Evolutionary conservation across 805 yeast species (phyloP).

Genomic region (Cyberlindnera maritima): DNA sequence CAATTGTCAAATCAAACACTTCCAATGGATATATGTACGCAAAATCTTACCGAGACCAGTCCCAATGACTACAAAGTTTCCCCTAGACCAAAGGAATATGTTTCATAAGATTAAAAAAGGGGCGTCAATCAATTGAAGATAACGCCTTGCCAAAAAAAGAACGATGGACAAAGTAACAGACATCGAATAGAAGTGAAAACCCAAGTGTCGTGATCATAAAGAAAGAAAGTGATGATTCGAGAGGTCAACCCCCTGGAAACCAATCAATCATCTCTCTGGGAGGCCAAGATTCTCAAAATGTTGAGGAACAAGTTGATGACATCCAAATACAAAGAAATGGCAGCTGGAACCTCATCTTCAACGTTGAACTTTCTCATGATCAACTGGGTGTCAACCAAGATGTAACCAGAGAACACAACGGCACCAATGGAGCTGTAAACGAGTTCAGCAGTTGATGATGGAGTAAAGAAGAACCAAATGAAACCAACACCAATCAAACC

Average conservation of each 20-base stretch:
- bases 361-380: conserved; percentile 72
- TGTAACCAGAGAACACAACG: conserved; percentile 63
- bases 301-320: conserved; percentile 76
- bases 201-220: not conserved
- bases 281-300: conserved; percentile 62
- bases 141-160: not conserved
- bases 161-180: not conserved
- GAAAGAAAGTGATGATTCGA: not conserved
- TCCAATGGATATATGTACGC: too few species aligned
- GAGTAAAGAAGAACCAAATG: conserved; percentile 54
- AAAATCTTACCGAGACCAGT: too few species aligned
- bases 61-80: too few species aligned
- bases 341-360: conserved; percentile 84
- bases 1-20: too few species aligned
- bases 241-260: not conserved
- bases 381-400: conserved; percentile 78
- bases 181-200: not conserved
- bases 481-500: conserved; percentile 41
- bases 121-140: too few species aligned
- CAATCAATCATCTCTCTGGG: conserved; percentile 23
- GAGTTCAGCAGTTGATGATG: conserved; percentile 52
- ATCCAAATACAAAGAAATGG: conserved; percentile 77
- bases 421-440: conserved; percentile 75
- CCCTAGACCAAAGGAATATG: too few species aligned
- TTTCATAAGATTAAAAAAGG: too few species aligned